Evolutionary conservation across 2,329 filamentous ascomycete genomes (phyloP).

Genomic region (Botrytis tulipae): DNA sequence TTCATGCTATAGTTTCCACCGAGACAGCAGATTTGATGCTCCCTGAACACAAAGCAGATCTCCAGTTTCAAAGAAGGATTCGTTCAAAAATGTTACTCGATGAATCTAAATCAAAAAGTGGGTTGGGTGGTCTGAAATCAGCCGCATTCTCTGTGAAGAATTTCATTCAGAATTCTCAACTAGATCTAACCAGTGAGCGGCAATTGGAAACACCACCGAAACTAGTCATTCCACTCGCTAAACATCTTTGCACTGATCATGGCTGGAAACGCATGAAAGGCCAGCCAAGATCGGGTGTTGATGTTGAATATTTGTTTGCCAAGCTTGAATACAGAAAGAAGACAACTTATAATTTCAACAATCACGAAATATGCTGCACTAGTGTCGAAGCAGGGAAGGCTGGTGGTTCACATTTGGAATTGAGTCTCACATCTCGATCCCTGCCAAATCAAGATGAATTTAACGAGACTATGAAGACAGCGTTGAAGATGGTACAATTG

Average conservation of each 20-base stretch:
- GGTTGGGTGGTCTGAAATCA: not conserved
- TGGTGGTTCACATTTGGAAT: conserved; percentile 34
- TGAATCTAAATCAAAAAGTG: not conserved
- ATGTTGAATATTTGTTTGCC: conserved; percentile 38
- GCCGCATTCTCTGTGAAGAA: conserved; percentile 23
- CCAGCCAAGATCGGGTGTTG: not conserved
- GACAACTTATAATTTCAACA: conserved; percentile 28
- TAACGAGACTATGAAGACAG: conserved; percentile 27
- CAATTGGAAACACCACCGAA: conserved; percentile 32
- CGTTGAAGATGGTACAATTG: conserved; percentile 22
- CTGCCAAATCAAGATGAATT: conserved; percentile 9
- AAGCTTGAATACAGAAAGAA: conserved; percentile 35
- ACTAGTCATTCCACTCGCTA: conserved; percentile 33
- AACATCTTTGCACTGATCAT: conserved; percentile 26
- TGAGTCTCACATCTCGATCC: conserved; percentile 28
- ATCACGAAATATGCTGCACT: conserved; percentile 33
- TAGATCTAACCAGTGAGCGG: conserved; percentile 21
- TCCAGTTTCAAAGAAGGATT: conserved; percentile 36
- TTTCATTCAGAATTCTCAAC: conserved; percentile 30
- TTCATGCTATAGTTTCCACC: conserved; percentile 32
- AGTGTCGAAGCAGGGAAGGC: conserved; percentile 37
- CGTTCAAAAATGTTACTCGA: conserved; percentile 24
- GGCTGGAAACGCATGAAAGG: not conserved
- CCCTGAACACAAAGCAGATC: conserved; percentile 36
- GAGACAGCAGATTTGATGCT: conserved; percentile 36